These are phyloP conservation scores for Geotrichum bryndzae DNA, from an alignment of 1,139 yeast genomes.

Conservation along the genomic window DNA sequence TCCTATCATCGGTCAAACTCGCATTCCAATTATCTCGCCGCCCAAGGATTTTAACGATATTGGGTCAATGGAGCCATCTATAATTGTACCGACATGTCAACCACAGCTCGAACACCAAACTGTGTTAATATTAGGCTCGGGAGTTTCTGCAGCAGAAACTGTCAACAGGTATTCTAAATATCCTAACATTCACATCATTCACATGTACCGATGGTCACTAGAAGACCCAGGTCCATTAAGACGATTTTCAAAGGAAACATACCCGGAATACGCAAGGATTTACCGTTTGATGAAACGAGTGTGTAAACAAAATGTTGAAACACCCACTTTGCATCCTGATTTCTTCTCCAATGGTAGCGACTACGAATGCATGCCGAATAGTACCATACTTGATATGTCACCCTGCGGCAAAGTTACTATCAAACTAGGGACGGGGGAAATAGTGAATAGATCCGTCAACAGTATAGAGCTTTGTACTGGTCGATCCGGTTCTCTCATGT, in stretches of 20 bases:
- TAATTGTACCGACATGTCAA: conserved; percentile 14
- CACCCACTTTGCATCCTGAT: conserved; percentile 1
- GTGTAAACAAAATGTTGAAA: conserved; percentile 3
- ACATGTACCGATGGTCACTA: conserved; percentile 31
- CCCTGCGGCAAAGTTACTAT: conserved; percentile 24
- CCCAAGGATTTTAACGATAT: conserved; percentile 11
- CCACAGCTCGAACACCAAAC: conserved; percentile 10
- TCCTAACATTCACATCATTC: conserved; percentile 21
- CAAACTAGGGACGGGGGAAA: conserved; percentile 20
- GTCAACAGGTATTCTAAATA: conserved; percentile 17
- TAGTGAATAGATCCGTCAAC: conserved; percentile 18
- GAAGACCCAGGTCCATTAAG: conserved; percentile 26
- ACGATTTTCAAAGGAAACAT: conserved; percentile 31
- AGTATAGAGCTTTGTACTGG: conserved; percentile 28
- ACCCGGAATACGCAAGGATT: conserved; percentile 34
- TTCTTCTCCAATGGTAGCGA: conserved; percentile 6
- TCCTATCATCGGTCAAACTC: conserved; percentile 2
- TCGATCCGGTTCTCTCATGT: conserved; percentile 29
- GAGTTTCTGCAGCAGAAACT: conserved; percentile 37
- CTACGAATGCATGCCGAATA: conserved; percentile 32
- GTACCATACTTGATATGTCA: conserved; percentile 22
- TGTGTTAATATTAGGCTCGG: conserved; percentile 34
- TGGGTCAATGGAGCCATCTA: conserved; percentile 12
- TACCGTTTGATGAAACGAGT: conserved; percentile 28
- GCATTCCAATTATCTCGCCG: conserved; percentile 11